Evolutionary conservation across 2,329 filamentous ascomycete species (phyloP), one percentile per base, ranked within the genome.

Genomic region (Aureobasidium sp.): DNA sequence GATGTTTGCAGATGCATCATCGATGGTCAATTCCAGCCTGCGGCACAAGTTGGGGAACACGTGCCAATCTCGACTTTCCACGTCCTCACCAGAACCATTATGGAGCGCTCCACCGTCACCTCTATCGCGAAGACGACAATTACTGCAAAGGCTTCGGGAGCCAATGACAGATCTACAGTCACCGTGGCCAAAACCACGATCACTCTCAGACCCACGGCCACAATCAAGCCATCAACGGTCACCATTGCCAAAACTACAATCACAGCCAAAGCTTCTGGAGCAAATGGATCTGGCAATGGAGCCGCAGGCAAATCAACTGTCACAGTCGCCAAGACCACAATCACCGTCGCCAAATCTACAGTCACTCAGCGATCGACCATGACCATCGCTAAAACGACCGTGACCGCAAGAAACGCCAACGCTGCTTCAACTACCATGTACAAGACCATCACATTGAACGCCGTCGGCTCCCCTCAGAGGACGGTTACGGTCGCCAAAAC

Each of bases 1-100:
- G 24, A 50, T 6, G 47, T 50, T n/a, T 50, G 47, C 21, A 29
- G 24, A 17, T 50, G 47, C n/a, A 39, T 50, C 21, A 39, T 40
- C 6, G 17, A 30, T 35, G 47, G 47, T 4, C 11, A 29, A n/a
- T 39, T 30, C 12, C 22, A 50, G 12, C 47, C 47, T 11, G 34
- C 35, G 32, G 34, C 35, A 24, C 29, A 25, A 40, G 17, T 50
- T 4, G 47, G 47, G 11, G 47, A 22, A 11, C n/a, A 40, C 12
- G 19, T 17, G 19, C 45, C 44, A 21, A 48, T 17, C 10, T 35
- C 44, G 44, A 17, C 30, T 12, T 48, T 32, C 42, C 32, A 34
- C 6, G 29, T 24, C 5, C 27, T 21, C 8, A 45, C 42, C 19
- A 24, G 27, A 17, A 45, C 42, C 16, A 25, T 34, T 10, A n/a